Evolutionary conservation across 208 protist genomes (phyloP), one percentile per base, ranked within the genome.

Genomic region (Phytomonas sp.): DNA sequence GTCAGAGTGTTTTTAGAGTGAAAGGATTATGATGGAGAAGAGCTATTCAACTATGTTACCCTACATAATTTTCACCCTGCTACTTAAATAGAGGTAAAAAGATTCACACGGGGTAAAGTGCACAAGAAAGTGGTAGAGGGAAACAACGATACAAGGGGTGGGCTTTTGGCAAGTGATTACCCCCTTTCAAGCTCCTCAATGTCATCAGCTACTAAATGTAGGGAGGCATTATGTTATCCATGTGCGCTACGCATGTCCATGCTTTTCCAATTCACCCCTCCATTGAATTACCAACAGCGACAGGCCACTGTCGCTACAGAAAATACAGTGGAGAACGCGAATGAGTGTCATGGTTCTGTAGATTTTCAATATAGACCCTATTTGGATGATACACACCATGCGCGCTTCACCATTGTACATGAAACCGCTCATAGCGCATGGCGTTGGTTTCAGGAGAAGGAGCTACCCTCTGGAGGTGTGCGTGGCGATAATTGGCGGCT

Each of bases 241-340:
- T 95, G 90, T 74, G 90, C 87, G 33, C 71, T 92, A 40, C 87
- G 90, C 61, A 93, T 95, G 90, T 91, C 90, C 2, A 95, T 92
- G 68, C 74, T 95, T 59, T 85, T 86, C 66, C 77, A 84, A 31
- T 77, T 80, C 32, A 60, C 81, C 0, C 70, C 85, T 17, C 89
- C 89, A 36, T 67, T 65, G 34, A 70, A 72, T 13, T 62, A 75
- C 23, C 34, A 63, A 0, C 76, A 85, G 29, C 67, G 76, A 23
- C 74, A 51, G 31, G 26, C n/a, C 30, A 15, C 28, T 7, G 32
- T 23, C n/a, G 37, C 59, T 1, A 26, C 20, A 56, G 20, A 20
- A 56, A 53, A 23, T 67, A 68, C 65, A 67, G 37, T 65, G 66
- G 13, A 20, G 20, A 43, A 68, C 28, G 40, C 15, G 23, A 40